Conservation (phyloP, 2,329 filamentous ascomycete species). For the Phialophora macrospora region DNA sequence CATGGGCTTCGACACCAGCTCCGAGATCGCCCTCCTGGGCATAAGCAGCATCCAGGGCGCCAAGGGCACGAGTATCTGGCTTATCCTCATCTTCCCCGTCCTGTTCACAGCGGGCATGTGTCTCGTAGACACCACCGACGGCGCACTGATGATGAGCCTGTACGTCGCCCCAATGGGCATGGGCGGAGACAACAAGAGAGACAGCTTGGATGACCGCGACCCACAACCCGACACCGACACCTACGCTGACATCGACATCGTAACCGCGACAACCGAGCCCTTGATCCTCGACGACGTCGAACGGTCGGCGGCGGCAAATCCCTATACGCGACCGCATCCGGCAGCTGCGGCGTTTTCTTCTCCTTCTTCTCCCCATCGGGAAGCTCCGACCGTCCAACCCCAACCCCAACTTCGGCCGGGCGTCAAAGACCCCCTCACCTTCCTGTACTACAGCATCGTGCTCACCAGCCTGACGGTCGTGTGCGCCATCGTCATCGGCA, state of each 20-base stretch:
- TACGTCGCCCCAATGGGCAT: slow-evolving; percentile 67
- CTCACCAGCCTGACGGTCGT: slow-evolving; percentile 81
- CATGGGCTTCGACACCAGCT: slow-evolving; percentile 92
- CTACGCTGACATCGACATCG: background rate
- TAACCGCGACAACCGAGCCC: slow-evolving; percentile 11
- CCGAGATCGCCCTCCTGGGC: slow-evolving; percentile 87
- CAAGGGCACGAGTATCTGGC: slow-evolving; percentile 86
- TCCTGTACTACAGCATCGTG: slow-evolving; percentile 91
- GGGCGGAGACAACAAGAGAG: slow-evolving; percentile 32
- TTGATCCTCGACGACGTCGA: slow-evolving; percentile 24
- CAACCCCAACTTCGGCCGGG: slow-evolving; percentile 54
- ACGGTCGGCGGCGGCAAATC: slow-evolving; percentile 7
- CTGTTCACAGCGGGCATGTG: slow-evolving; percentile 98
- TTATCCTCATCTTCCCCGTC: slow-evolving; percentile 88
- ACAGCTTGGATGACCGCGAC: background rate
- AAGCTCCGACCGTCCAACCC: slow-evolving; percentile 35
- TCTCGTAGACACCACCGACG: slow-evolving; percentile 87
- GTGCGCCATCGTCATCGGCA: slow-evolving; percentile 83
- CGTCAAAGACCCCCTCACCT: slow-evolving; percentile 80
- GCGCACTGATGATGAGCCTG: slow-evolving; percentile 90
- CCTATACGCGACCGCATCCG: slow-evolving; percentile 29
- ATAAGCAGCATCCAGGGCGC: slow-evolving; percentile 87
- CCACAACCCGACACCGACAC: background rate
- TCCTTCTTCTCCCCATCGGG: background rate
- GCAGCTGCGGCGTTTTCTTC: background rate